Evolutionary conservation across 192 early-diverging fungal genomes (phyloP), one percentile per base, ranked within the genome.

Genomic region (Coemansia sp.): DNA sequence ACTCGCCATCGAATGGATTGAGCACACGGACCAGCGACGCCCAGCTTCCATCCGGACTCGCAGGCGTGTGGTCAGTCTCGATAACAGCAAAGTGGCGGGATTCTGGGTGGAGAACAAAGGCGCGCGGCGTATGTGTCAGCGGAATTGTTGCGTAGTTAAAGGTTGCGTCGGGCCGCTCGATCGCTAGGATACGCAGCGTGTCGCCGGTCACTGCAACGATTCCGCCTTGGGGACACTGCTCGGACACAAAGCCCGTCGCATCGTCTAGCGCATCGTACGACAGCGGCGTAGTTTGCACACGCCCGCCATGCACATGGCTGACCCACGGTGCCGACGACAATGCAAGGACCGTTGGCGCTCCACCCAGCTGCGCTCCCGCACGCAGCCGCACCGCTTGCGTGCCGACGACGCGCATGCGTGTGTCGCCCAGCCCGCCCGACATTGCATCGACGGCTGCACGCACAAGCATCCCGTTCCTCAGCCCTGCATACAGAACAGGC

Each of bases 321-420:
- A 97, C 61, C 96, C 96, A 99, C 18, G 96, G 93, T 46, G 94
- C 48, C 21, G 87, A 87, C 7, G 90, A 88, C 28, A 99, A 71
- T 10, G 93, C 93, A 51, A 98, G 73, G 7, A 97, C 88, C 4
- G 90, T 93, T 3, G 87, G 85, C 16, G 72, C 64, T 42, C 90
- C 90, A 42, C 86, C 84, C 7, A 94, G 85, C 35, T 65, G 75
- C 28, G 93, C 82, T 5, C 16, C 43, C 29, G 79, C 74, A 62
- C 92, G 91, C 33, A 99, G 83, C 59, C 88, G 93, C 37, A 95
- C 93, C 1, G 91, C 75, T n/a, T 86, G 84, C 12, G 94, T 82
- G 9, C 96, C 97, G 30, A 98, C 73, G 56, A 98, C 92, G 21
- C 94, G 85, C 57, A 88, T 85, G 6, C 96, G 87, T 15, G 92